Base-by-base conservation (phyloP, 768 basidiomycete species). In the Coprinopsis sp. region DNA sequence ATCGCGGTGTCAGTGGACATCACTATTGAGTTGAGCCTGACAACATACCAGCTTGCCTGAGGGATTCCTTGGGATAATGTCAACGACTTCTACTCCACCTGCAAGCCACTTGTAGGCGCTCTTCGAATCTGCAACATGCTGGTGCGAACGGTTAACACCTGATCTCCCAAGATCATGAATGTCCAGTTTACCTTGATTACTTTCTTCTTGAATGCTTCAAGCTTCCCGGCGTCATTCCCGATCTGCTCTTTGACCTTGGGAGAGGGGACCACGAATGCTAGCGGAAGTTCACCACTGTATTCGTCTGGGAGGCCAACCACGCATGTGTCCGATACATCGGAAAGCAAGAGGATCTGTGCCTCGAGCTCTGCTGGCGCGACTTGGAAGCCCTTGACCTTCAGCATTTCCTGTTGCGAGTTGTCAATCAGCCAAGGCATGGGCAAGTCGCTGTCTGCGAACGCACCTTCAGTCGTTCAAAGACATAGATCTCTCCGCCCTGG, bases 381-480 rank as follows among this genome's bases (percentile, higher is more conserved):
- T 59, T 80, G 71, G 51, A 71, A 74, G 3, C 73, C 76, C 44
- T 73, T 70, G 28, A 83, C 78, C 64, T 89, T 87, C 62, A 87
- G 70, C 46, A 85, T 78, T 69, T 87, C 84, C 82, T 84, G 46
- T 33, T 4, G 24, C 23, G 31, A 28, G 33, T 47, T 36, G 22
- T 25, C 4, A 25, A 28, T n/a, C 27, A 31, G 27, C 23, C 21
- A 25, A n/a, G n/a, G n/a, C 16, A 39, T 39, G 7, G 38, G 38
- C 33, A 31, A 36, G 19, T 19, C 25, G 33, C 7, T 37, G 19
- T n/a, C 36, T 24, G 12, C 30, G 11, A 14, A 12, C 51, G n/a
- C 53, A 81, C 84, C 74, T 87, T 89, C 46, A 87, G 60, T 23
- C 87, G 78, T 59, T 89, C 87, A 12, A 89, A 77, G 24, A 89